Evolutionary conservation across 1,139 yeast genomes (phyloP), one percentile per base, ranked within the genome.

Genomic region (Geotrichum europaeum): DNA sequence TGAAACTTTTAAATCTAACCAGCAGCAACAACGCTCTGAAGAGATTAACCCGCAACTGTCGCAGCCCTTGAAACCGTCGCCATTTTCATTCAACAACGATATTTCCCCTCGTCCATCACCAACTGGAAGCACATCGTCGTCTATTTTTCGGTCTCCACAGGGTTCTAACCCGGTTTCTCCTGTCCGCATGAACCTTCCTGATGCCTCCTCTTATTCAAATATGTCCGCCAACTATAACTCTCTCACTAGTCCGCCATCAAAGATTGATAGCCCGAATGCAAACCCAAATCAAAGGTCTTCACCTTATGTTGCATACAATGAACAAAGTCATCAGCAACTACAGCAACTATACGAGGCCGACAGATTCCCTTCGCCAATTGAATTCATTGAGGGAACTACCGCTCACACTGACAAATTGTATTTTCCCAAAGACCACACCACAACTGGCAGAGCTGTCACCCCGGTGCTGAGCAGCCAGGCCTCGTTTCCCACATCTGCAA

Each of bases 61-160:
- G 43, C 43, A 36, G n/a, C 43, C 43, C n/a, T n/a, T 36, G n/a
- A 36, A 36, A 15, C n/a, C 43, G n/a, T 36, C 43, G 15, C 43
- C 43, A 36, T 36, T 36, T 36, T 36, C 43, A 15, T 36, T 36
- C 43, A 36, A 36, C 3, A 36, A 36, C 12, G 43, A 36, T 5
- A 5, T 12, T 47, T 47, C 51, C 10, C n/a, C 30, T 47, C 51
- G 12, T 47, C 30, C 51, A 47, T 22, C 56, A 1, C 57, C 56
- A 28, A 51, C 58, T n/a, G 53, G 49, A 12, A 55, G 58, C 53
- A 20, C 61, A 6, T 32, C 58, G 9, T 55, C 61, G 3, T 59
- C 58, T 4, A 51, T 51, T 34, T 59, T 59, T 30, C 56, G 32
- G 18, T 55, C 61, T 4, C 56, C 56, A 6, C 55, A 49, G 28